These are phyloP conservation scores for Pseudonitzschia multistriata DNA, from an alignment of 108 stramenopile genomes.

Conservation along the genomic window DNA sequence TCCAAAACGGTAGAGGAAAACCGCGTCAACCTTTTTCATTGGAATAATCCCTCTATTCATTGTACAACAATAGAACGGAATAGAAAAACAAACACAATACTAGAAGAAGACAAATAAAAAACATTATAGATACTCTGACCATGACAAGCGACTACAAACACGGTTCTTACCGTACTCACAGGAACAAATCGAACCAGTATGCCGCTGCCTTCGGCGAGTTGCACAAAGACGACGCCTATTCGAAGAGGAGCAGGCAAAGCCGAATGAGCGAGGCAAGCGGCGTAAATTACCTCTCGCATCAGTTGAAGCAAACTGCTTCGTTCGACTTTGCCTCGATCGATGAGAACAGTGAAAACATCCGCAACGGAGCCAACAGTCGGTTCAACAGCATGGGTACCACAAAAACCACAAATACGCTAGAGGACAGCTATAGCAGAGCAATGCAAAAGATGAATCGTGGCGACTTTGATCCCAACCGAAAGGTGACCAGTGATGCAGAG, in stretches of 20 bases:
- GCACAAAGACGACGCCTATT: background rate
- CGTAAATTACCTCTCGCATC: conserved; percentile 17
- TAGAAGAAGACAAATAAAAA: no score
- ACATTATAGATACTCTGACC: no score
- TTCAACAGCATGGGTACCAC: background rate
- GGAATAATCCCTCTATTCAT: no score
- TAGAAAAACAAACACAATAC: no score
- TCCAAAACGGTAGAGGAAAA: no score
- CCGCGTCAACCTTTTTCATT: no score
- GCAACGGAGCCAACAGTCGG: background rate
- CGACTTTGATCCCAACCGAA: background rate
- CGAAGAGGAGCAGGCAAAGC: background rate
- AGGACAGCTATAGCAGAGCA: conserved; percentile 8
- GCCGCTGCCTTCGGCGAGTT: background rate
- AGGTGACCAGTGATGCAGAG: background rate
- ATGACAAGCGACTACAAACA: background rate
- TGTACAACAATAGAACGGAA: no score
- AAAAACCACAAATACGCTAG: background rate
- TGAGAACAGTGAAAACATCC: background rate
- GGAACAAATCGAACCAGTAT: background rate
- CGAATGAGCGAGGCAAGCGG: conserved; percentile 9
- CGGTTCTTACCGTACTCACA: background rate
- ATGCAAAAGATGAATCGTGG: background rate
- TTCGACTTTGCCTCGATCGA: background rate
- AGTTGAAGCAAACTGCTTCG: conserved; percentile 6